Evolutionary conservation across 2,329 filamentous ascomycete genomes (phyloP).

Genomic region (Didymella pomorum): DNA sequence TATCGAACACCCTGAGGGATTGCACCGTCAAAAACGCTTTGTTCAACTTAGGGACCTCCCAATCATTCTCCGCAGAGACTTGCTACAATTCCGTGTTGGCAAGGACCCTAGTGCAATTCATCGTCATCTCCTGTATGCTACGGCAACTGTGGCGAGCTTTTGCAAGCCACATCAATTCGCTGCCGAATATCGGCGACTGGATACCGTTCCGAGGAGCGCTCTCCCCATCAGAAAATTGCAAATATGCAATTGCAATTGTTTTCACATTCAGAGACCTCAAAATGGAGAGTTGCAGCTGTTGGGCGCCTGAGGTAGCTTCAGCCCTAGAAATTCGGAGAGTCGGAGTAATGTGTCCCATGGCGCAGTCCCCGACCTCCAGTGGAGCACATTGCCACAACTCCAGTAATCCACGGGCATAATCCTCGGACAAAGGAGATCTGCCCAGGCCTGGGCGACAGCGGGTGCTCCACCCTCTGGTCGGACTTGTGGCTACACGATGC

Average conservation of each 20-base stretch:
- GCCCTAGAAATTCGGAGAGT: constrained; percentile 16
- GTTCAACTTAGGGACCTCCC: neutral
- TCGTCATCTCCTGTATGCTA: constrained; percentile 11
- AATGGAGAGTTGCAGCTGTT: neutral
- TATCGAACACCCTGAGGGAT: constrained; percentile 2
- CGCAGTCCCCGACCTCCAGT: constrained; percentile 8
- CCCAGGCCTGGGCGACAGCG: constrained; percentile 4
- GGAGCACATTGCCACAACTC: constrained; percentile 5
- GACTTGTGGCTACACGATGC: constrained; percentile 2
- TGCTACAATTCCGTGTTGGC: constrained; percentile 10
- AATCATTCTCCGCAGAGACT: neutral
- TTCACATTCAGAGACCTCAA: neutral
- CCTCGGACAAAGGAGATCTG: constrained; percentile 5
- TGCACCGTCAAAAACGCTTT: constrained; percentile 5
- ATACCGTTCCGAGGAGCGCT: constrained; percentile 3
- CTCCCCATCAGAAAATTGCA: neutral
- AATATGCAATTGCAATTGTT: neutral
- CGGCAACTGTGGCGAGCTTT: constrained; percentile 21
- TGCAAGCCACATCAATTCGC: constrained; percentile 13
- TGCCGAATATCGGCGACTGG: constrained; percentile 19
- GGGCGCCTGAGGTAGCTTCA: constrained; percentile 4
- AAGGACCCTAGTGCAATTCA: constrained; percentile 7
- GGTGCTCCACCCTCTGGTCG: neutral
- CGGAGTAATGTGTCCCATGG: neutral
- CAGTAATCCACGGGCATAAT: neutral